phyloP scores from a whole-genome alignment of 306 rosid species.

The Vigna reflexopilosa region DNA sequence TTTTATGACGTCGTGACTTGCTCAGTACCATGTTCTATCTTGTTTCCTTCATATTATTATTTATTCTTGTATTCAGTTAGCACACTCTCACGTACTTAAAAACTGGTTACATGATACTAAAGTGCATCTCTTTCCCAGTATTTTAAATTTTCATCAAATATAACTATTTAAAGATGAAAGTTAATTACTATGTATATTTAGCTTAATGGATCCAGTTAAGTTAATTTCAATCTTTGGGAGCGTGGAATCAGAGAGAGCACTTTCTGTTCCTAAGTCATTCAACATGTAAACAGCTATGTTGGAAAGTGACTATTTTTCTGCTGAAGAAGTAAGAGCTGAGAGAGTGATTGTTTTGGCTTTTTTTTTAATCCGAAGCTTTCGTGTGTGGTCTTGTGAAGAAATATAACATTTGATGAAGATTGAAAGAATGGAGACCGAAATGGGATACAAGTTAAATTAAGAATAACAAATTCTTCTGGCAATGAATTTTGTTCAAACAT shows the following conservation, averaged over 20 bases:
- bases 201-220: too few species aligned
- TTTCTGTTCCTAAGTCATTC: not conserved
- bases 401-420: not conserved
- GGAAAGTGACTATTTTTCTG: too few species aligned
- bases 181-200: too few species aligned
- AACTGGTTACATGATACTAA: not conserved
- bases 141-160: not conserved
- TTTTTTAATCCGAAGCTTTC: too few species aligned
- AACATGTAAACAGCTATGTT: not conserved
- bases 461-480: too few species aligned
- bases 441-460: too few species aligned
- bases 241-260: not conserved
- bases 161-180: not conserved
- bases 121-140: not conserved
- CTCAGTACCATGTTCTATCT: not conserved
- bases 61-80: not conserved
- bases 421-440: not conserved
- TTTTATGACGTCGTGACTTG: not conserved
- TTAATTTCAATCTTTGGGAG: not conserved
- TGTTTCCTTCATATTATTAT: not conserved
- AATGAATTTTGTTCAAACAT: not conserved
- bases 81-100: too few species aligned
- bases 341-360: too few species aligned
- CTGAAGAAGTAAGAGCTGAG: too few species aligned
- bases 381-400: too few species aligned